Conservation (phyloP, 2,329 filamentous ascomycete species). For the Xylariales sp. region DNA sequence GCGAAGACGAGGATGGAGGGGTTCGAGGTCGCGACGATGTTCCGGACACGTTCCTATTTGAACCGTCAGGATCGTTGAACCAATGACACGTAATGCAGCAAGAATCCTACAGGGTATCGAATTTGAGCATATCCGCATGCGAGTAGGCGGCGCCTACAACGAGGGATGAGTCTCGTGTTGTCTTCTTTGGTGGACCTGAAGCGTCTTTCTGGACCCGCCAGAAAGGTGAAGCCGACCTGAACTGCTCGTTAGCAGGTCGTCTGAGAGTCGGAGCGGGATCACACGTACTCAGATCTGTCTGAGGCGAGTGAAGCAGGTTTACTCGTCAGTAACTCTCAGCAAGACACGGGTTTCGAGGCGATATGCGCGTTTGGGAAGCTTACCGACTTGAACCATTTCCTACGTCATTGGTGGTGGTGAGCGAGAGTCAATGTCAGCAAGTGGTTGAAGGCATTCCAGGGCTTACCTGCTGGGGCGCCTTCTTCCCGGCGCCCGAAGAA, state of each 20-base stretch:
- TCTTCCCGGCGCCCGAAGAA: slow-evolving; percentile 63
- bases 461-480: slow-evolving; percentile 64
- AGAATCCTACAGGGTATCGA: slow-evolving; percentile 66
- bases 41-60: slow-evolving; percentile 52
- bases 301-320: slow-evolving; percentile 11
- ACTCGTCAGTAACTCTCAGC: slow-evolving; percentile 7
- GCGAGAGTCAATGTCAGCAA: slow-evolving; percentile 3
- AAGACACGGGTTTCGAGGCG: background rate
- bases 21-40: slow-evolving; percentile 67
- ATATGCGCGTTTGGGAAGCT: slow-evolving; percentile 26
- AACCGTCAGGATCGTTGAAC: background rate
- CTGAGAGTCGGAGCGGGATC: slow-evolving; percentile 5
- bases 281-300: slow-evolving; percentile 62
- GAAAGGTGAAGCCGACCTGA: slow-evolving; percentile 82
- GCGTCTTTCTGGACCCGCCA: slow-evolving; percentile 63
- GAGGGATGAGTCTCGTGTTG: slow-evolving; percentile 59
- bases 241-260: slow-evolving; percentile 16
- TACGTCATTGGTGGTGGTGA: slow-evolving; percentile 44
- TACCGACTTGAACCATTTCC: slow-evolving; percentile 99
- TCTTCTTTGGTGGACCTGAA: slow-evolving; percentile 46
- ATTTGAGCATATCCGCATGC: slow-evolving; percentile 89
- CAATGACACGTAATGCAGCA: background rate
- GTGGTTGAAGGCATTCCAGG: slow-evolving; percentile 6
- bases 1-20: slow-evolving; percentile 59
- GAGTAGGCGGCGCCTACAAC: slow-evolving; percentile 95